These are phyloP conservation scores for Chlamydomonas applanata DNA, from an alignment of 139 green algal species.

Conservation along the genomic window DNA sequence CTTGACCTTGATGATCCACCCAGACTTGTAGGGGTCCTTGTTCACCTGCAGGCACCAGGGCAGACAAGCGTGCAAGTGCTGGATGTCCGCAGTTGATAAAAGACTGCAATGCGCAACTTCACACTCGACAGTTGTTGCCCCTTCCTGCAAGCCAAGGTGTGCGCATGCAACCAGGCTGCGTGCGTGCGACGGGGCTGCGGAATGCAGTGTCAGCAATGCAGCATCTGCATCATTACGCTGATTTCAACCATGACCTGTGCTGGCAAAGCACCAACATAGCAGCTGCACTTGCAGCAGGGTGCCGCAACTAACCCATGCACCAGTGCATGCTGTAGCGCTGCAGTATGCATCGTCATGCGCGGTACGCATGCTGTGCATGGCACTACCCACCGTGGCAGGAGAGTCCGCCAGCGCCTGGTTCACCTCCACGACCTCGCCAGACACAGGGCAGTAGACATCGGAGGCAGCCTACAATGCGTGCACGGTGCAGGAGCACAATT, in stretches of 20 bases:
- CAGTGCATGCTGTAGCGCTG: neutral
- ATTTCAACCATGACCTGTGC: too few relatives aligned
- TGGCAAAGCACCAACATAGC: too few relatives aligned
- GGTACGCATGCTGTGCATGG: neutral
- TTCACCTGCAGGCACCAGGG: conserved; percentile 75
- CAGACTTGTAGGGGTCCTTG: conserved; percentile 70
- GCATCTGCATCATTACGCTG: neutral
- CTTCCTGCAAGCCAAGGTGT: neutral
- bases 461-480: conserved; percentile 73
- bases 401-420: conserved; percentile 81
- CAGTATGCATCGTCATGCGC: neutral
- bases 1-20: conserved; percentile 99
- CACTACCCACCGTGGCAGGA: conserved; percentile 56
- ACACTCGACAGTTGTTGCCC: neutral
- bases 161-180: neutral
- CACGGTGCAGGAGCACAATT: neutral
- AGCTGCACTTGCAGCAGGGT: too few relatives aligned
- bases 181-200: neutral
- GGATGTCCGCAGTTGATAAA: neutral
- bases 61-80: too few relatives aligned
- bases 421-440: conserved; percentile 84
- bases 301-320: neutral
- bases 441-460: conserved; percentile 92
- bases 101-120: neutral
- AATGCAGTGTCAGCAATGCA: too few relatives aligned